A percentile compares a stretch with the other conserved stretches of the same genome.
Conservation (phyloP, 2,329 filamentous ascomycete species). For the Grosmannia serpens region DNA sequence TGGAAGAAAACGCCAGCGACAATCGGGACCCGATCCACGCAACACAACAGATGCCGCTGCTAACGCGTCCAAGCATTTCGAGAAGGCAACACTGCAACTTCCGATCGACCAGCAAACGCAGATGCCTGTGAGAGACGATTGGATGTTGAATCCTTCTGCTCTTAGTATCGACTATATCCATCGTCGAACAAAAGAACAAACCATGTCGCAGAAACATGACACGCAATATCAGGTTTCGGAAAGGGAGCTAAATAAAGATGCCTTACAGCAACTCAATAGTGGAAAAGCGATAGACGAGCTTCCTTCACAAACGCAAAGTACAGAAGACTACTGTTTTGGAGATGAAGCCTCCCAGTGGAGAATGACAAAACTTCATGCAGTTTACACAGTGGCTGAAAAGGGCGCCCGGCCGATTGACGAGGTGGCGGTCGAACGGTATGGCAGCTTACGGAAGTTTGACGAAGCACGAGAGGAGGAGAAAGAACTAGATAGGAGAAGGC, state of each 20-base stretch:
- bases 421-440: slow-evolving; percentile 71
- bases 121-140: slow-evolving; percentile 54
- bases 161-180: slow-evolving; percentile 77
- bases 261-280: slow-evolving; percentile 50
- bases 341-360: slow-evolving; percentile 87
- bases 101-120: too few relatives aligned
- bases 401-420: slow-evolving; percentile 65
- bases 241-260: slow-evolving; percentile 63
- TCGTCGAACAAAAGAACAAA: slow-evolving; percentile 30
- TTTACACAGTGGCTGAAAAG: slow-evolving; percentile 71
- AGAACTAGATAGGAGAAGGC: slow-evolving; percentile 72
- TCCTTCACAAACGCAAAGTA: slow-evolving; percentile 42
- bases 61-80: not conserved
- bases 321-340: slow-evolving; percentile 71
- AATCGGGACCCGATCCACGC: not conserved
- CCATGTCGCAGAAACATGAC: slow-evolving; percentile 18
- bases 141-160: slow-evolving; percentile 85
- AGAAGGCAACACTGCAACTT: not conserved
- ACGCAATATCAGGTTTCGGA: slow-evolving; percentile 58
- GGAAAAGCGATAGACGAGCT: slow-evolving; percentile 40
- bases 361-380: slow-evolving; percentile 85
- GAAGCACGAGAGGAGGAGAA: slow-evolving; percentile 84
- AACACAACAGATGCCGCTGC: not conserved
- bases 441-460: slow-evolving; percentile 74
- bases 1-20: not conserved